Evolutionary conservation across 2,329 filamentous ascomycete genomes (phyloP), one percentile per base, ranked within the genome.

Genomic region (Rhynchosporium secalis): DNA sequence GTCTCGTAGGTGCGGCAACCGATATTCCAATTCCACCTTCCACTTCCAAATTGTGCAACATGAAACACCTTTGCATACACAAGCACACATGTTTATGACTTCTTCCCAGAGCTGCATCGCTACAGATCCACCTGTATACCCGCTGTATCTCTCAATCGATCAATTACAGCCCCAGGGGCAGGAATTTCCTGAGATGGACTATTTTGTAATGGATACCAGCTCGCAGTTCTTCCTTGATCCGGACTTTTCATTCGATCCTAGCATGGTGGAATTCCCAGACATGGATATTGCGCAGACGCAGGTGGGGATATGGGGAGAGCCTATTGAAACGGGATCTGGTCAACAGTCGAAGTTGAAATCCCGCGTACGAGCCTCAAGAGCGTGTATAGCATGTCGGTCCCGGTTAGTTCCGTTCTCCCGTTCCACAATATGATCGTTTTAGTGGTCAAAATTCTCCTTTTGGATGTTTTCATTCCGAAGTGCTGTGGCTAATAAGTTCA

Each of bases 301-400:
- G 49, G 20, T 43, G 3, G 47, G 38, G 15, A 8, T 36, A 12
- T 20, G 48, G 26, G 31, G 40, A 49, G 55, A 58, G 26, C 12
- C 49, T 46, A 45, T 36, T 15, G 29, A 54, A 1, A 9, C 43
- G 41, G 56, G 51, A 6, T 46, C 36, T 10, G 49, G 26, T 26
- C 55, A 48, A 46, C 47, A 55, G 41, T 28, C 47, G 13, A 61
- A 58, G 31, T 69, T 12, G 26, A 61, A 47, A 26, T 58, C 65
- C 26, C 61, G 65, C 29, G 46, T 66, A 13, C 70, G 71, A 45
- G 76, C 74, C 0, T 72, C 75, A 2, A 66, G 79, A 58, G 82
- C 82, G 13, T 84, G 81, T 68, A 77, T 82, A 9, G 78, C 78
- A 33, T 84, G 82, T 62, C 77, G 81, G 26, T 78, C 75, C 33